A percentile compares a stretch with the other conserved stretches of the same genome.
phyloP scores from a whole-genome alignment of 306 rosid species.

The Prunus mongolica region DNA sequence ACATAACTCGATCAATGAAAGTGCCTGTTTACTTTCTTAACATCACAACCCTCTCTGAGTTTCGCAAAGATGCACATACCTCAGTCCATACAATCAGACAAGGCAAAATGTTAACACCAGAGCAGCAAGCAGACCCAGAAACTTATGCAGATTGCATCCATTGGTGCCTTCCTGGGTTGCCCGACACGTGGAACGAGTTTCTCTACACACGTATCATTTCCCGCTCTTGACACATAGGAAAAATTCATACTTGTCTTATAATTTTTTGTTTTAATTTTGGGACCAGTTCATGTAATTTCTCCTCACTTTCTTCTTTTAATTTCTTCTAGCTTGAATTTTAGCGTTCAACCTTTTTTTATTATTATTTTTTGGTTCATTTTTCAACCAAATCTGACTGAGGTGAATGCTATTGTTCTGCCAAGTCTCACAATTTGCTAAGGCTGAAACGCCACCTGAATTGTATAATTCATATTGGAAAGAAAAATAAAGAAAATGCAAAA shows the following conservation, averaged over 20 bases:
- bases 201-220: slow-evolving; percentile 69
- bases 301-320: slow-evolving; percentile 24
- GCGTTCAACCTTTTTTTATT: slow-evolving; percentile 20
- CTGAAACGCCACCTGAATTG: neutral
- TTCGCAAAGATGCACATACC: slow-evolving; percentile 88
- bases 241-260: neutral
- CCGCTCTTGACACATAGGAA: slow-evolving; percentile 43
- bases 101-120: slow-evolving; percentile 64
- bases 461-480: neutral
- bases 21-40: slow-evolving; percentile 62
- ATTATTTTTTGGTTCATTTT: neutral
- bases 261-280: slow-evolving; percentile 27
- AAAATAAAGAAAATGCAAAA: slow-evolving; percentile 6
- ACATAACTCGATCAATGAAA: slow-evolving; percentile 44
- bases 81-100: slow-evolving; percentile 85
- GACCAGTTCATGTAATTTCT: slow-evolving; percentile 27
- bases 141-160: slow-evolving; percentile 90
- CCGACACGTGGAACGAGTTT: slow-evolving; percentile 94
- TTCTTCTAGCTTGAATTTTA: slow-evolving; percentile 24
- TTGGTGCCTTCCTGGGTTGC: slow-evolving; percentile 96
- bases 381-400: slow-evolving; percentile 6
- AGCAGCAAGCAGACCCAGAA: slow-evolving; percentile 78
- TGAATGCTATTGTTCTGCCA: slow-evolving; percentile 1
- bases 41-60: slow-evolving; percentile 75
- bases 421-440: slow-evolving; percentile 2